phyloP scores from a whole-genome alignment of 2,329 filamentous ascomycete genomes.

The Acrodontium crateriforme region DNA sequence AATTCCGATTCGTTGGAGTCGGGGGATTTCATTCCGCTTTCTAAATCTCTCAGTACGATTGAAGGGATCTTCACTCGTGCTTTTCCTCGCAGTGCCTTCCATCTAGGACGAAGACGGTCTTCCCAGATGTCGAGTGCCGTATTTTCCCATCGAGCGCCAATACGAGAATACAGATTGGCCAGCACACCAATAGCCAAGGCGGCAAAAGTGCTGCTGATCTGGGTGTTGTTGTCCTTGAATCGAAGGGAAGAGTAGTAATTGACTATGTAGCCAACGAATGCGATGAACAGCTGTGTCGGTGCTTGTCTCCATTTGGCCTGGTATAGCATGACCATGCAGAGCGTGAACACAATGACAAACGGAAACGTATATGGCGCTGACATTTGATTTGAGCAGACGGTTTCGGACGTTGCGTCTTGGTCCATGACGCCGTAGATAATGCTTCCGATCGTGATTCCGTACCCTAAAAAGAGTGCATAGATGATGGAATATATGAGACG shows the following conservation, averaged over 20 bases:
- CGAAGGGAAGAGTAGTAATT: slow-evolving; percentile 57
- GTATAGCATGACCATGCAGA: slow-evolving; percentile 65
- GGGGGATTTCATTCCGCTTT: slow-evolving; percentile 7
- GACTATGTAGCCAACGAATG: slow-evolving; percentile 58
- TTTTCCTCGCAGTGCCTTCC: slow-evolving; percentile 13
- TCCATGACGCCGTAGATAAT: slow-evolving; percentile 37
- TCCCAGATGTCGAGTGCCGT: slow-evolving; percentile 42
- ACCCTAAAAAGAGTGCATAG: slow-evolving; percentile 39
- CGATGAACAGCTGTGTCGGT: slow-evolving; percentile 62
- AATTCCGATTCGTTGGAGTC: slow-evolving; percentile 15
- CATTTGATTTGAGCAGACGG: slow-evolving; percentile 32
- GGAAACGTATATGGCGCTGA: slow-evolving; percentile 46
- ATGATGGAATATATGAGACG: slow-evolving; percentile 41
- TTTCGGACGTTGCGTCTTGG: slow-evolving; percentile 31
- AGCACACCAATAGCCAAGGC: slow-evolving; percentile 63
- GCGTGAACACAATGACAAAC: slow-evolving; percentile 60
- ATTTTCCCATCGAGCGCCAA: slow-evolving; percentile 47
- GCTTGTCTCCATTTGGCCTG: slow-evolving; percentile 69
- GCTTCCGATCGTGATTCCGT: slow-evolving; percentile 37
- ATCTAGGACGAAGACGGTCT: slow-evolving; percentile 29
- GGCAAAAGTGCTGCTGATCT: slow-evolving; percentile 65
- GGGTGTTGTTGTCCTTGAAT: slow-evolving; percentile 55
- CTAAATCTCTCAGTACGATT: slow-evolving; percentile 14
- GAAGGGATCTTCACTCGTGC: slow-evolving; percentile 7
- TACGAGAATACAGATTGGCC: slow-evolving; percentile 64